These are phyloP conservation scores for Psilocybe cubensis DNA, from an alignment of 768 basidiomycete species.

Conservation along the genomic window DNA sequence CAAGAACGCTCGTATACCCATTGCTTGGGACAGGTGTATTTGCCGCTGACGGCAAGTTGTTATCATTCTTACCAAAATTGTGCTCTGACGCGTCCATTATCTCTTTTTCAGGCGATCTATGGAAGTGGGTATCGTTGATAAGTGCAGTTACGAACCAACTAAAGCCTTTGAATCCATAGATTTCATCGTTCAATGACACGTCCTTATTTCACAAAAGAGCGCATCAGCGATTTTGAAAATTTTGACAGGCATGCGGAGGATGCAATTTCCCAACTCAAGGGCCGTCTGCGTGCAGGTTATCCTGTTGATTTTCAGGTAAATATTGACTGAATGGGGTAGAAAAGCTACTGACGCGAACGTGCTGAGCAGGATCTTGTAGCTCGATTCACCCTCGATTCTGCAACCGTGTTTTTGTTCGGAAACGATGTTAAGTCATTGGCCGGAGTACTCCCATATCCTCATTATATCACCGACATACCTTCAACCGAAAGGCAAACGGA, in stretches of 20 bases:
- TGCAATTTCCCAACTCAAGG: conserved; percentile 46
- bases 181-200: conserved; percentile 70
- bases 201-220: conserved; percentile 68
- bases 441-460: not conserved
- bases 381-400: conserved; percentile 6
- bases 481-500: not conserved
- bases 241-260: conserved; percentile 57
- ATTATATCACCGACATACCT: conserved; percentile 15
- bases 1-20: not conserved
- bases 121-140: conserved; percentile 53
- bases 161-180: conserved; percentile 21
- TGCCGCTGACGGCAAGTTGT: conserved; percentile 3
- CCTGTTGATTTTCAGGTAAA: conserved; percentile 62
- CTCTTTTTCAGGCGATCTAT: conserved; percentile 53
- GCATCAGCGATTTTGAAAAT: conserved; percentile 62
- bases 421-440: conserved; percentile 1
- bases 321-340: not conserved
- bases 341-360: conserved; percentile 36
- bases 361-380: not conserved
- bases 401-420: conserved; percentile 2
- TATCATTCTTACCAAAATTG: not conserved
- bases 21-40: conserved; percentile 10
- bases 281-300: conserved; percentile 45
- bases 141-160: not conserved
- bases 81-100: conserved; percentile 1